These are phyloP conservation scores for Yarrowia divulgata DNA, from an alignment of 805 yeast species.

Conservation along the genomic window DNA sequence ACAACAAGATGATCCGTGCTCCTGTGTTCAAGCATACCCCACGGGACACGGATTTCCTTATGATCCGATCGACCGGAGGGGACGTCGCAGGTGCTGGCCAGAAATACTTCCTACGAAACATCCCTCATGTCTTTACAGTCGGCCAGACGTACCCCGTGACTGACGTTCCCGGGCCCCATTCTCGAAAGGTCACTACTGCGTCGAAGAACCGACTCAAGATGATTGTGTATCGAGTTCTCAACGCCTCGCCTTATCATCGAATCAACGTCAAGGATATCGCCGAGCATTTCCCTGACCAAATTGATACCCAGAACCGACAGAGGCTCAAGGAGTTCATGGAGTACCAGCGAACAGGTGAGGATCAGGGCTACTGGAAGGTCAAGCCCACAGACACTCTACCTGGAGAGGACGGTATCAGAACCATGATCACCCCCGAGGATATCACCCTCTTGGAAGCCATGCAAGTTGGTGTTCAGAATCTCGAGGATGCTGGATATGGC, in stretches of 20 bases:
- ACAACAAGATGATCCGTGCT: conserved; percentile 90
- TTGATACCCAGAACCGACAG: conserved; percentile 96
- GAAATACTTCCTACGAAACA: conserved; percentile 69
- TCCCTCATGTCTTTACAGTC: conserved; percentile 79
- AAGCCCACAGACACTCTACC: conserved; percentile 73
- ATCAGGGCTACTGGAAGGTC: conserved; percentile 94
- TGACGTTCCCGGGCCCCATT: conserved; percentile 97
- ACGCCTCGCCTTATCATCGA: conserved; percentile 73
- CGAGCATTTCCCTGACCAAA: conserved; percentile 93
- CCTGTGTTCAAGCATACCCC: conserved; percentile 91
- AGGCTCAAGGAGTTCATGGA: conserved; percentile 97
- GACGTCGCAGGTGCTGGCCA: conserved; percentile 56
- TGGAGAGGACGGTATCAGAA: conserved; percentile 72
- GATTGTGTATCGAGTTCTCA: conserved; percentile 89
- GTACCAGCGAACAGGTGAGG: conserved; percentile 90
- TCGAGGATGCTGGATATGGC: conserved; percentile 76
- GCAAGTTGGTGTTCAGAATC: conserved; percentile 89
- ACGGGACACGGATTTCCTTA: conserved; percentile 76
- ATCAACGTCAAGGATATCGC: conserved; percentile 87
- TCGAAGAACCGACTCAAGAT: conserved; percentile 88
- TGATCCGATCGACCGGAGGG: conserved; percentile 85
- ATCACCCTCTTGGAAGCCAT: conserved; percentile 83
- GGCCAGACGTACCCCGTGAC: conserved; percentile 94
- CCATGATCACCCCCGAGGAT: conserved; percentile 94
- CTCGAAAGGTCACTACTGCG: conserved; percentile 92